Percentiles rank a stretch among this genome's conserved stretches.
Evolutionary conservation across 2,329 filamentous ascomycete species (phyloP).

Genomic region (Fusarium pseudonygamai): DNA sequence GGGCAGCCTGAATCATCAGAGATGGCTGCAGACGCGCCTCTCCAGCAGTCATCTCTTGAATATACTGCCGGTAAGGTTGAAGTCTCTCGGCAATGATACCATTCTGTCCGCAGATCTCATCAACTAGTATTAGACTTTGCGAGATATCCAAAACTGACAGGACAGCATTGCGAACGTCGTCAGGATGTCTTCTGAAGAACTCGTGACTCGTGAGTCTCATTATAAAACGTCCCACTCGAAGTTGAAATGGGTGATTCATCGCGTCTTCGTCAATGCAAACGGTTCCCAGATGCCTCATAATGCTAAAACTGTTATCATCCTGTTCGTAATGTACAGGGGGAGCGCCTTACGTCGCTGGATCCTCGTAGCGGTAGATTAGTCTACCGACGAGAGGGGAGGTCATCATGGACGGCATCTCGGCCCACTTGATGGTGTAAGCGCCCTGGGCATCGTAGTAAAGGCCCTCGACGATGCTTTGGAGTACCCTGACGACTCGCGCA

Average conservation of each 20-base stretch:
- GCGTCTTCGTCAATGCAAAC: not conserved
- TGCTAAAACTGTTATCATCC: not conserved
- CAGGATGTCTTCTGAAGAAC: not conserved
- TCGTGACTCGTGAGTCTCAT: rapidly evolving
- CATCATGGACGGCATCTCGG: not conserved
- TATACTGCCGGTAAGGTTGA: not conserved
- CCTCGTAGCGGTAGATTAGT: no score
- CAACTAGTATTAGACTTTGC: not conserved
- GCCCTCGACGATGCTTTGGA: not conserved
- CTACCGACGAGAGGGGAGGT: not conserved
- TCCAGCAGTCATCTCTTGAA: not conserved
- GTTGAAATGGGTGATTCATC: not conserved
- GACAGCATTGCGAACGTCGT: not conserved
- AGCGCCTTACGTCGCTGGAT: no score
- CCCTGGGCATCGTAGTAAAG: not conserved
- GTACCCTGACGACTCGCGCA: not conserved
- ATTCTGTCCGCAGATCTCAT: not conserved
- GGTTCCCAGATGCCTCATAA: rapidly evolving
- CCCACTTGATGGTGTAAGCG: rapidly evolving
- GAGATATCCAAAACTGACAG: not conserved
- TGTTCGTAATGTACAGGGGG: rapidly evolving
- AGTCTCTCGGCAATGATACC: not conserved
- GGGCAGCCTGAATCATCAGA: not conserved
- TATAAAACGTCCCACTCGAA: not conserved
- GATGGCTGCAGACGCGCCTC: not conserved